Evolutionary conservation across 805 yeast species (phyloP).

Genomic region (Suhomyces prunicola): DNA sequence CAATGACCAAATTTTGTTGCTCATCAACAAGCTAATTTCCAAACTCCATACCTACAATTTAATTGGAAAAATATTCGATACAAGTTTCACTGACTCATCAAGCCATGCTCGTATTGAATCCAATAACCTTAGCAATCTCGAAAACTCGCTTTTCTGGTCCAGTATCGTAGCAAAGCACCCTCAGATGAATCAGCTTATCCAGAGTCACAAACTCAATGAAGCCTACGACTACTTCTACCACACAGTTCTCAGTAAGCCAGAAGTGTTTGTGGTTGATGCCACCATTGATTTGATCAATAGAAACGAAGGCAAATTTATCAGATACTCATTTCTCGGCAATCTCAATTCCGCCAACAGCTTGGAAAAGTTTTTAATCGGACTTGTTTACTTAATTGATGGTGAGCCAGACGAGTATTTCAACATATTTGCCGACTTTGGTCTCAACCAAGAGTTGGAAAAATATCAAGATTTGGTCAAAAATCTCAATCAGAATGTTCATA

Average conservation of each 20-base stretch:
- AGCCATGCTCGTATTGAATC: constrained; percentile 14
- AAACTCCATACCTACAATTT: constrained; percentile 25
- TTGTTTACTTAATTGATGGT: constrained; percentile 30
- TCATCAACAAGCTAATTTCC: constrained; percentile 21
- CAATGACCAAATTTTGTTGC: constrained; percentile 22
- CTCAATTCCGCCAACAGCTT: constrained; percentile 13
- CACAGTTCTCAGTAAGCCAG: constrained; percentile 14
- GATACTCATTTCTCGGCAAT: constrained; percentile 30
- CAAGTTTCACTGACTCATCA: constrained; percentile 17
- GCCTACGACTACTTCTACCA: constrained; percentile 27
- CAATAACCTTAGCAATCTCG: constrained; percentile 13
- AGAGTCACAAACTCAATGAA: constrained; percentile 15
- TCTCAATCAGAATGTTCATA: constrained; percentile 3
- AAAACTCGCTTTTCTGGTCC: constrained; percentile 31
- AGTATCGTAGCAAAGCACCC: constrained; percentile 20
- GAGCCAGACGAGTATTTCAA: constrained; percentile 21
- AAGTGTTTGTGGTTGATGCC: constrained; percentile 36
- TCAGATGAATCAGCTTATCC: constrained; percentile 16
- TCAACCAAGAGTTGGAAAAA: constrained; percentile 12
- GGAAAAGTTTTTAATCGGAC: constrained; percentile 32
- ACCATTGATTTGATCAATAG: constrained; percentile 27
- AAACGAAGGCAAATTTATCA: constrained; percentile 41
- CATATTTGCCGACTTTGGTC: constrained; percentile 20
- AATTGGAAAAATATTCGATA: constrained; percentile 23
- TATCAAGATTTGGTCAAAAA: neutral